phyloP scores from a whole-genome alignment of 78 protist genomes.

The Chrysochromulina parva region DNA sequence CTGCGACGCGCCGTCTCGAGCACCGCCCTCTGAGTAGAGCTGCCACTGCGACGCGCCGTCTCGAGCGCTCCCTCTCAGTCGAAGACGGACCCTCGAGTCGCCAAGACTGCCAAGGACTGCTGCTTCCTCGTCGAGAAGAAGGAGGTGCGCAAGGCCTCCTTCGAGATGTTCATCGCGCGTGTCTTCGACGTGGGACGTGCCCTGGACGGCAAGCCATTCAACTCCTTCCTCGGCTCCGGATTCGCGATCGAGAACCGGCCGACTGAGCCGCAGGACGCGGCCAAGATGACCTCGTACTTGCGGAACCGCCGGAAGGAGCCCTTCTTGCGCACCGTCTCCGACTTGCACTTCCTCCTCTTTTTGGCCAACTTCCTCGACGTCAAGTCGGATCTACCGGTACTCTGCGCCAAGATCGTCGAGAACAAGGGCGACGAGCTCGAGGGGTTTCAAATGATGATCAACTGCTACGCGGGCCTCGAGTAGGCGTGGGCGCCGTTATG shows the following conservation, averaged over 20 bases:
- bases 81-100: neutral
- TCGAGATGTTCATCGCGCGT: neutral
- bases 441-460: conserved; percentile 19
- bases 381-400: conserved; percentile 1
- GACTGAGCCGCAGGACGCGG: neutral
- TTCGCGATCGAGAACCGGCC: neutral
- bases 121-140: neutral
- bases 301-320: neutral
- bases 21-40: no score
- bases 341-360: neutral
- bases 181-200: neutral
- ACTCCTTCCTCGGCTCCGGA: neutral
- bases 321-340: neutral
- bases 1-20: no score
- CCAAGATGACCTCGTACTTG: neutral
- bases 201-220: neutral
- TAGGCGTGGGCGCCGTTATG: neutral
- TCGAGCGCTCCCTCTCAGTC: neutral
- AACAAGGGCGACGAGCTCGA: neutral
- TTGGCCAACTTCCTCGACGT: neutral
- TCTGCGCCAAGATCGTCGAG: neutral
- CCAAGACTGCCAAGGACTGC: conserved; percentile 6
- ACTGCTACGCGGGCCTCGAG: neutral
- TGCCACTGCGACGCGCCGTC: no score
- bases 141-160: neutral